Evolutionary conservation across 2,329 filamentous ascomycete genomes (phyloP).

Genomic region (Dichotomopilus funicola): DNA sequence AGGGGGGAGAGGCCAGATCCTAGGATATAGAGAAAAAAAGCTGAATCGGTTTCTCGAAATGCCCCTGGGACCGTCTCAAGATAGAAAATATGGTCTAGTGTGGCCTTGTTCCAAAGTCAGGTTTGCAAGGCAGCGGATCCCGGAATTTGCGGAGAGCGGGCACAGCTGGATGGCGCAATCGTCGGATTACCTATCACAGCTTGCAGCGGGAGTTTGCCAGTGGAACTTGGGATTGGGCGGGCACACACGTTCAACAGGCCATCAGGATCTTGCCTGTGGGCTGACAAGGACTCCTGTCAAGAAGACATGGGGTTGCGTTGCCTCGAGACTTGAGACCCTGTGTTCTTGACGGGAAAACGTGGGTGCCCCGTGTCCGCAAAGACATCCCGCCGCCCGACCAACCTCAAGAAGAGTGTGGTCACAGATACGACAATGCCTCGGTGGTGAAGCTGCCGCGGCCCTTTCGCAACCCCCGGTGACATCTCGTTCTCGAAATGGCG

Average conservation of each 20-base stretch:
- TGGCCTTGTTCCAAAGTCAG: neutral
- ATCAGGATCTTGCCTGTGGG: neutral
- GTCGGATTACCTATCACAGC: slow-evolving; percentile 20
- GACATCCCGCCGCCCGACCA: neutral
- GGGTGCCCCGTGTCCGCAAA: too few species aligned
- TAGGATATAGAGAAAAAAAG: neutral
- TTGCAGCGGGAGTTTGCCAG: slow-evolving; percentile 12
- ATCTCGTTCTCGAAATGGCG: too few species aligned
- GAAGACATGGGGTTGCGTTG: neutral
- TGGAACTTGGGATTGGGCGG: slow-evolving; percentile 5
- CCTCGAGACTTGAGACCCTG: neutral
- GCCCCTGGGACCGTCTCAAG: neutral
- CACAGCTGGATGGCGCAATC: slow-evolving; percentile 22
- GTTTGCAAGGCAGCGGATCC: slow-evolving; percentile 13
- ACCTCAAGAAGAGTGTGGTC: neutral
- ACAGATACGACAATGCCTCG: neutral
- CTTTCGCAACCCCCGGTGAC: too few species aligned
- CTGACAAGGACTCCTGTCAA: neutral
- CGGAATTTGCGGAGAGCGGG: slow-evolving; percentile 15
- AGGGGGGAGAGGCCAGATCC: neutral
- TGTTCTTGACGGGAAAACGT: too few species aligned
- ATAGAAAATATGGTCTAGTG: neutral
- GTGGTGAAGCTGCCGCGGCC: neutral
- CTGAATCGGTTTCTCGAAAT: neutral
- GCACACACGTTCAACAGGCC: neutral